A percentile compares a stretch with the other conserved stretches of the same genome.
phyloP scores from a whole-genome alignment of 768 basidiomycete genomes.

The Omphalotus guepiniiformis region DNA sequence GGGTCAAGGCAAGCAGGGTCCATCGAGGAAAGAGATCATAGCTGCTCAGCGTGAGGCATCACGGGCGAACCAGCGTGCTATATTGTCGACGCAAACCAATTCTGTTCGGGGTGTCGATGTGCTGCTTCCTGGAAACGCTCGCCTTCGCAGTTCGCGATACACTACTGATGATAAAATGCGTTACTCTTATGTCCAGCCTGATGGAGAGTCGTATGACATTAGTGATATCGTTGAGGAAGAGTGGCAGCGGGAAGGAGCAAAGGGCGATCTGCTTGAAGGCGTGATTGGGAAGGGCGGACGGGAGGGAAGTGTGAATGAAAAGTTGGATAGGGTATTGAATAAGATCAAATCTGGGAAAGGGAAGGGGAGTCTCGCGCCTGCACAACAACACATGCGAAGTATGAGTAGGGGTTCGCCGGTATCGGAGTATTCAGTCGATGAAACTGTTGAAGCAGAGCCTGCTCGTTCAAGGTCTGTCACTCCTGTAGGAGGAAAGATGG shows the following conservation, averaged over 20 bases:
- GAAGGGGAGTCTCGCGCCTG: constrained; percentile 19
- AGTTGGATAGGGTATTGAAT: constrained; percentile 67
- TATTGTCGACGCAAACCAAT: constrained; percentile 78
- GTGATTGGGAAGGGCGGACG: constrained; percentile 55
- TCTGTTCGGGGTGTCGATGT: constrained; percentile 87
- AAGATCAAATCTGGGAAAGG: constrained; percentile 68
- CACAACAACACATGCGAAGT: constrained; percentile 17
- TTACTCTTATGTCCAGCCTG: constrained; percentile 90
- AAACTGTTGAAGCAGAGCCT: constrained; percentile 16
- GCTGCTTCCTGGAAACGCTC: constrained; percentile 76
- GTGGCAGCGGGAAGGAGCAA: constrained; percentile 50
- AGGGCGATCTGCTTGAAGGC: constrained; percentile 65
- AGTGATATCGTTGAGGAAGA: constrained; percentile 92
- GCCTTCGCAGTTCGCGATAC: constrained; percentile 79
- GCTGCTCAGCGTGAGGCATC: constrained; percentile 87
- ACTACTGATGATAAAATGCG: constrained; percentile 71
- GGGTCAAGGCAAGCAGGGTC: constrained; percentile 27
- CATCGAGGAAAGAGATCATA: constrained; percentile 84
- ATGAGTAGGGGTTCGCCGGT: constrained; percentile 34
- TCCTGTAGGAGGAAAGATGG: constrained; percentile 11
- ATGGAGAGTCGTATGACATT: constrained; percentile 91
- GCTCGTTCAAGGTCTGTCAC: constrained; percentile 11
- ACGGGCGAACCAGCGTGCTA: constrained; percentile 78
- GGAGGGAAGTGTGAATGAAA: constrained; percentile 62
- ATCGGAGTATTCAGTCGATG: constrained; percentile 50